A percentile compares a stretch with the other conserved stretches of the same genome.
These are phyloP conservation scores for Acrocalymma vagum DNA, from an alignment of 2,329 filamentous ascomycete genomes.

Conservation along the genomic window DNA sequence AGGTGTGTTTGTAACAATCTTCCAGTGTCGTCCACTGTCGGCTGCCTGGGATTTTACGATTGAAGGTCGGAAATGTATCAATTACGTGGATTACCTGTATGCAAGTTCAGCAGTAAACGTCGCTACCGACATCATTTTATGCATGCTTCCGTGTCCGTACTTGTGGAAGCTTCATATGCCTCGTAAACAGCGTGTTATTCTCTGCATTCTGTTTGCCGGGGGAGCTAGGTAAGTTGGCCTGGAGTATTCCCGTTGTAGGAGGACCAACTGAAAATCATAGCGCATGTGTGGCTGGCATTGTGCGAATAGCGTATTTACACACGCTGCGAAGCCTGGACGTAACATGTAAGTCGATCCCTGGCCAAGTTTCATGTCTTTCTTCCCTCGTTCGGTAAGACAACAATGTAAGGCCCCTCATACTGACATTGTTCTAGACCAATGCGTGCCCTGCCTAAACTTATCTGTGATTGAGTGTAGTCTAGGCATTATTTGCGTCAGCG, in stretches of 20 bases:
- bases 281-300: constrained; percentile 32
- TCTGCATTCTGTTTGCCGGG: constrained; percentile 35
- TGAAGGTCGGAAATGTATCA: constrained; percentile 20
- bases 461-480: constrained; percentile 39
- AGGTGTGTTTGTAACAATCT: constrained; percentile 37
- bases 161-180: constrained; percentile 37
- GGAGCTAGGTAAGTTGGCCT: constrained; percentile 29
- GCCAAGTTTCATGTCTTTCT: not conserved
- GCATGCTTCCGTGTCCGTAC: constrained; percentile 31
- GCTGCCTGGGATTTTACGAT: constrained; percentile 34
- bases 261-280: constrained; percentile 8
- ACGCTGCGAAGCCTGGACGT: constrained; percentile 27
- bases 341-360: constrained; percentile 27
- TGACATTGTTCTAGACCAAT: constrained; percentile 20
- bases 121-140: constrained; percentile 32
- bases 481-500: constrained; percentile 38
- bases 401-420: not conserved
- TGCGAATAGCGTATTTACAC: constrained; percentile 28
- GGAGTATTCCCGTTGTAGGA: no score
- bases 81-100: constrained; percentile 35
- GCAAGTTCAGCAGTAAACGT: constrained; percentile 34
- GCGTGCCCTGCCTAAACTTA: constrained; percentile 29
- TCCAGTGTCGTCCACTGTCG: constrained; percentile 32
- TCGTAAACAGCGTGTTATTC: constrained; percentile 32
- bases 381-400: not conserved